Evolutionary conservation across 129 eudicot species (phyloP).

Genomic region (Arctium lappa): DNA sequence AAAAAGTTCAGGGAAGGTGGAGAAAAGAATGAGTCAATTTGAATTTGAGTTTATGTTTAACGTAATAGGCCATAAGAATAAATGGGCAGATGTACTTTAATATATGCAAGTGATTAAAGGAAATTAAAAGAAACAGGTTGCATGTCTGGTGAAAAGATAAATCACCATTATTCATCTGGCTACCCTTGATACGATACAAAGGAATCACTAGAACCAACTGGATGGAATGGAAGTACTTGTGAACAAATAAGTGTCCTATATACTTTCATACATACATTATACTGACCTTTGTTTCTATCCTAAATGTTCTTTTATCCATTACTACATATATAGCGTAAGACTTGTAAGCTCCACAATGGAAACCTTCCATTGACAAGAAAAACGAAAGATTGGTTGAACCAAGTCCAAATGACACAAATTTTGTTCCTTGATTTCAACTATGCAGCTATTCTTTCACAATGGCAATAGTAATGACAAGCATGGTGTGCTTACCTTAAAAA

Average conservation of each 20-base stretch:
- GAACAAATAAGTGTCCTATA: not conserved
- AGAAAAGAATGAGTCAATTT: not conserved
- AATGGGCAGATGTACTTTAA: not conserved
- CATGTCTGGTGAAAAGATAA: not conserved
- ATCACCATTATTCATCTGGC: no score
- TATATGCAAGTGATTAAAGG: not conserved
- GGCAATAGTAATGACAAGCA: not conserved
- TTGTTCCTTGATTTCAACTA: not conserved
- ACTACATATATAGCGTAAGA: not conserved
- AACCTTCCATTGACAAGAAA: not conserved
- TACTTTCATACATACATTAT: not conserved
- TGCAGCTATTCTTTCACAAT: not conserved
- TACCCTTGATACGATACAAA: no score
- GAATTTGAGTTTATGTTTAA: not conserved
- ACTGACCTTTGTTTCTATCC: not conserved
- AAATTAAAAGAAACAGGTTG: not conserved
- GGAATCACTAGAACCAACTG: no score
- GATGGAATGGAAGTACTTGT: not conserved
- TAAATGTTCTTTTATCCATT: not conserved
- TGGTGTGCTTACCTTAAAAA: conserved; percentile 48
- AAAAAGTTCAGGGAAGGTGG: not conserved
- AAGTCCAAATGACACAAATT: not conserved
- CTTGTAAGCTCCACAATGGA: not conserved
- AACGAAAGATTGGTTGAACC: not conserved
- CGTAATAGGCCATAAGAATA: not conserved